phyloP scores from a whole-genome alignment of 192 early-diverging fungal species.

The Thamnidium elegans region DNA sequence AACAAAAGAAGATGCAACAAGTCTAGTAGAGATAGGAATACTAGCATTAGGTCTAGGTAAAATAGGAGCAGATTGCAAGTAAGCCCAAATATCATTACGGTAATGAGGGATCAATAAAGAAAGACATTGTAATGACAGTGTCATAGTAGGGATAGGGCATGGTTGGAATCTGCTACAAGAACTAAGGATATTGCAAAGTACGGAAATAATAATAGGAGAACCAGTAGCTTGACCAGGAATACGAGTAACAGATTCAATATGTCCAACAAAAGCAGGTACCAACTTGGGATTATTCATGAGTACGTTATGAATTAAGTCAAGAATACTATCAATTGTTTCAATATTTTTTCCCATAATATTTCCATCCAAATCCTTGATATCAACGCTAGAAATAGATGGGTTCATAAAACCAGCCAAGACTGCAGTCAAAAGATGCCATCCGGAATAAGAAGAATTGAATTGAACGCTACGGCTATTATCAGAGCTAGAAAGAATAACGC shows the following conservation, averaged over 20 bases:
- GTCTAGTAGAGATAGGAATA: not conserved
- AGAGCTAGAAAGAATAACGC: not conserved
- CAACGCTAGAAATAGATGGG: not conserved
- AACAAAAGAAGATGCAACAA: not conserved
- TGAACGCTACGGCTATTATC: slow-evolving; percentile 12
- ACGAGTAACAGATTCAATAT: slow-evolving; percentile 4
- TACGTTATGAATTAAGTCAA: slow-evolving; percentile 22
- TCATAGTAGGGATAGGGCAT: not conserved
- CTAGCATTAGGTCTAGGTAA: slow-evolving; percentile 16
- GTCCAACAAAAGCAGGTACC: not conserved
- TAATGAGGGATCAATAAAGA: slow-evolving; percentile 20
- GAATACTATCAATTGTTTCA: slow-evolving; percentile 13
- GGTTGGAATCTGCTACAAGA: not conserved
- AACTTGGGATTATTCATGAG: slow-evolving; percentile 12
- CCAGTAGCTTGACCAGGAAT: not conserved
- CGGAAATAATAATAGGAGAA: not conserved
- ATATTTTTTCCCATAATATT: slow-evolving; percentile 9
- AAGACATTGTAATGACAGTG: slow-evolving; percentile 21
- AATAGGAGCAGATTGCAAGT: slow-evolving; percentile 19
- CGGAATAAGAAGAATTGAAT: slow-evolving; percentile 24
- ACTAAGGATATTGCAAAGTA: slow-evolving; percentile 9
- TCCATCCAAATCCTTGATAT: slow-evolving; percentile 12
- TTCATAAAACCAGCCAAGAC: slow-evolving; percentile 12
- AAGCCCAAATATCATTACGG: slow-evolving; percentile 24
- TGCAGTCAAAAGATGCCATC: slow-evolving; percentile 20